Conservation (phyloP, 2,329 filamentous ascomycete species). For the Microsporum canis region DNA sequence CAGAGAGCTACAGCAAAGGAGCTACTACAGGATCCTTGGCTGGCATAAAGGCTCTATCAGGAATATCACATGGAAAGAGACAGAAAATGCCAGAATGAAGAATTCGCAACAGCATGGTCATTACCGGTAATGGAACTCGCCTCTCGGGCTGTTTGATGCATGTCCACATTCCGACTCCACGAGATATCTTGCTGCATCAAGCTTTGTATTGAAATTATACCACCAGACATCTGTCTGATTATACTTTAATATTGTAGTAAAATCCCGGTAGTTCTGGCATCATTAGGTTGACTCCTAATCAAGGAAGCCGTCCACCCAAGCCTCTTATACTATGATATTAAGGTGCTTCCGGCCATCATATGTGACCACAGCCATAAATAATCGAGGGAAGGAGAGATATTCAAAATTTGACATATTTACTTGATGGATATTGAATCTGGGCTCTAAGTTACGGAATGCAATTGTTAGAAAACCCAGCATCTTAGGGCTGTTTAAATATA, state of each 20-base stretch:
- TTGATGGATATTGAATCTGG: no score
- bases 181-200: no score
- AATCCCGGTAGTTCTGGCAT: background rate
- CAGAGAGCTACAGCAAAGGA: conserved; percentile 15
- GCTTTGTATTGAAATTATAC: no score
- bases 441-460: no score
- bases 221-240: background rate
- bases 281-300: background rate
- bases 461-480: no score
- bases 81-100: no score
- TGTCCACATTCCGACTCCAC: background rate
- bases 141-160: background rate
- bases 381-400: no score
- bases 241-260: background rate
- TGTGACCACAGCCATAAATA: conserved; percentile 15
- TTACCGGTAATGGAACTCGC: background rate
- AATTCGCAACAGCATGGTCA: no score
- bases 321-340: conserved; percentile 22
- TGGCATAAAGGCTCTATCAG: background rate
- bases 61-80: no score
- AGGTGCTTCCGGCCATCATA: conserved; percentile 20
- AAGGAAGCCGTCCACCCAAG: conserved; percentile 5
- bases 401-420: no score
- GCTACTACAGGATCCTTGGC: conserved; percentile 17
- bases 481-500: no score